phyloP scores from a whole-genome alignment of 1,284 basidiomycete genomes.

The Coniophora puteana region DNA sequence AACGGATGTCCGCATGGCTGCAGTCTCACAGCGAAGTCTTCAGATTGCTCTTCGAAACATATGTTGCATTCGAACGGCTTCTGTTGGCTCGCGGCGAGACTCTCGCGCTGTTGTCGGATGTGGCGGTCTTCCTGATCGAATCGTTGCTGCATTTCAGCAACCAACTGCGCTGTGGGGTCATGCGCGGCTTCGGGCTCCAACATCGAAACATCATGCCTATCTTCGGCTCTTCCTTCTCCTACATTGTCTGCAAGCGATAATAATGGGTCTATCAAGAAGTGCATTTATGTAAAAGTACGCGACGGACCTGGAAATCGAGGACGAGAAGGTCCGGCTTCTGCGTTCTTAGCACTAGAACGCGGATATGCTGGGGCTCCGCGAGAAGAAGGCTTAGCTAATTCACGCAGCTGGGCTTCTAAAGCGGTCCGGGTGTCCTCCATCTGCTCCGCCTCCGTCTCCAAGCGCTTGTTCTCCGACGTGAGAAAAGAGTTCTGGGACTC shows the following conservation, averaged over 20 bases:
- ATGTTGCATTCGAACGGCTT: constrained; percentile 48
- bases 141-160: no score
- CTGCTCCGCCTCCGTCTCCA: constrained; percentile 28
- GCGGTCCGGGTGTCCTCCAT: constrained; percentile 22
- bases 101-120: constrained; percentile 28
- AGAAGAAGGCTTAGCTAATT: neutral
- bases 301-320: no score
- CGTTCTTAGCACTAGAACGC: neutral
- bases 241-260: no score
- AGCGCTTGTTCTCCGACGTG: constrained; percentile 26
- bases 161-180: no score
- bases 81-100: constrained; percentile 16
- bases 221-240: no score
- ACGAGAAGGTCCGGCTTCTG: constrained; percentile 24
- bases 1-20: constrained; percentile 49
- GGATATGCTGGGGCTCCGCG: neutral
- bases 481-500: constrained; percentile 30
- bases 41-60: constrained; percentile 49
- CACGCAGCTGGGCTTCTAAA: constrained; percentile 9
- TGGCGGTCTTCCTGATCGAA: constrained; percentile 38
- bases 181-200: no score
- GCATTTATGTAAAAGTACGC: no score
- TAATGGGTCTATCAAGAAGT: no score
- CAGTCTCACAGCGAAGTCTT: constrained; percentile 43
- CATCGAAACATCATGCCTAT: no score